Percentiles rank a stretch among this genome's conserved stretches.
These are phyloP conservation scores for Danielia oregonensis DNA, from an alignment of 805 yeast genomes.

Conservation along the genomic window DNA sequence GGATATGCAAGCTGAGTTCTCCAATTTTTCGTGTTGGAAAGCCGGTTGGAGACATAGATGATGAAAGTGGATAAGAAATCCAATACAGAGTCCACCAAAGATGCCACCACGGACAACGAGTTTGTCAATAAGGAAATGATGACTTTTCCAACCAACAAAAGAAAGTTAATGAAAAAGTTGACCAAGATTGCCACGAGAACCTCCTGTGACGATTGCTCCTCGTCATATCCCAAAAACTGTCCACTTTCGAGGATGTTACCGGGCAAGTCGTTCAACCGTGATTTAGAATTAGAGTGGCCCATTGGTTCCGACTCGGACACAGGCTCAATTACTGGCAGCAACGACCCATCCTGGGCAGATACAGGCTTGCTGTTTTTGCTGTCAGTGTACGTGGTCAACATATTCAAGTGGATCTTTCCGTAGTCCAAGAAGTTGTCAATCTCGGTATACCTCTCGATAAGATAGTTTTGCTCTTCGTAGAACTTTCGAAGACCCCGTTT, in stretches of 20 bases:
- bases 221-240: slow-evolving; percentile 47
- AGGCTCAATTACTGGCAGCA: neutral
- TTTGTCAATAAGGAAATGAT: slow-evolving; percentile 59
- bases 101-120: slow-evolving; percentile 75
- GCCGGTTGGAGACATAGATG: slow-evolving; percentile 57
- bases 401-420: slow-evolving; percentile 57
- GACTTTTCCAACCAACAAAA: slow-evolving; percentile 57
- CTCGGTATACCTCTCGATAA: slow-evolving; percentile 52
- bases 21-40: slow-evolving; percentile 46
- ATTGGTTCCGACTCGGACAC: slow-evolving; percentile 7
- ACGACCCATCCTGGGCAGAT: slow-evolving; percentile 12
- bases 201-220: slow-evolving; percentile 38
- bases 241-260: slow-evolving; percentile 59
- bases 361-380: slow-evolving; percentile 4
- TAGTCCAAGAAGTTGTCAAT: slow-evolving; percentile 67
- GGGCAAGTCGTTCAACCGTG: slow-evolving; percentile 45
- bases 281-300: slow-evolving; percentile 18
- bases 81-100: slow-evolving; percentile 70
- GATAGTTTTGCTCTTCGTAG: slow-evolving; percentile 57
- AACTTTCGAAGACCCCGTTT: slow-evolving; percentile 32
- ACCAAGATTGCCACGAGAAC: slow-evolving; percentile 59
- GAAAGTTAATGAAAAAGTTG: slow-evolving; percentile 57
- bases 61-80: slow-evolving; percentile 74
- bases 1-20: slow-evolving; percentile 51
- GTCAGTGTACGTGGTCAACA: slow-evolving; percentile 55